A percentile compares a stretch with the other conserved stretches of the same genome.
Conservation (phyloP, 164 flowering plant genomes). For the Chloranthus sessilifolius region DNA sequence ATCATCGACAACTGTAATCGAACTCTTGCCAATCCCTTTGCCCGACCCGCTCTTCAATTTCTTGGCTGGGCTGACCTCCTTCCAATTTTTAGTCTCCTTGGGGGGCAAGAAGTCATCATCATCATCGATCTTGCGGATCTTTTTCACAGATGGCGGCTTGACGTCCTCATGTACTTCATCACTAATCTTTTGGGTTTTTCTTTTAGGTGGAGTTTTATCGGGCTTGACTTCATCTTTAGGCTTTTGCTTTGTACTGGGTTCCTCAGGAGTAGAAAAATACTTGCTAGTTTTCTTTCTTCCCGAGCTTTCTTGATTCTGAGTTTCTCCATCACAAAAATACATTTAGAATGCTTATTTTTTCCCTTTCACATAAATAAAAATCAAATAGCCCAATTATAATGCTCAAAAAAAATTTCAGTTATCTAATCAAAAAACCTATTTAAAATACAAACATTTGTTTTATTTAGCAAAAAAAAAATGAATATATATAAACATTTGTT, state of each 20-base stretch:
- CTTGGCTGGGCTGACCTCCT: slow-evolving; percentile 54
- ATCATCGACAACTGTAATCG: slow-evolving; percentile 34
- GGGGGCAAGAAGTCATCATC: slow-evolving; percentile 64
- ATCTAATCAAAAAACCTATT: neutral
- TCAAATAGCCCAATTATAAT: too few species aligned
- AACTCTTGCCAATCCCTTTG: slow-evolving; percentile 36
- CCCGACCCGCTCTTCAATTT: slow-evolving; percentile 63
- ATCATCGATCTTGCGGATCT: slow-evolving; percentile 39
- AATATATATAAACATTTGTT: too few species aligned
- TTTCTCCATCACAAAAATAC: slow-evolving; percentile 5
- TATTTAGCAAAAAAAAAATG: too few species aligned
- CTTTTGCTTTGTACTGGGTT: slow-evolving; percentile 22
- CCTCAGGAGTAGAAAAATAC: slow-evolving; percentile 52
- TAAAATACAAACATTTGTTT: neutral
- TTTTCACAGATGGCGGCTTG: slow-evolving; percentile 48
- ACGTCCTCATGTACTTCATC: slow-evolving; percentile 20
- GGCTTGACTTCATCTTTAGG: slow-evolving; percentile 39
- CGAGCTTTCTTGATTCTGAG: slow-evolving; percentile 43
- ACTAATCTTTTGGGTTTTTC: slow-evolving; percentile 32
- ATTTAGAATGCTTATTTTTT: neutral
- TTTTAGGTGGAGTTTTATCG: slow-evolving; percentile 43
- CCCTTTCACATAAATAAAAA: neutral
- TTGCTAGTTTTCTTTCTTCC: slow-evolving; percentile 87
- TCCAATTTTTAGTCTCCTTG: slow-evolving; percentile 27
- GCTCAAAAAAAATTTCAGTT: neutral